Percentiles rank a stretch among this genome's conserved stretches.
Evolutionary conservation across 2,329 filamentous ascomycete genomes (phyloP).

Genomic region (Elsinoe ampelina): DNA sequence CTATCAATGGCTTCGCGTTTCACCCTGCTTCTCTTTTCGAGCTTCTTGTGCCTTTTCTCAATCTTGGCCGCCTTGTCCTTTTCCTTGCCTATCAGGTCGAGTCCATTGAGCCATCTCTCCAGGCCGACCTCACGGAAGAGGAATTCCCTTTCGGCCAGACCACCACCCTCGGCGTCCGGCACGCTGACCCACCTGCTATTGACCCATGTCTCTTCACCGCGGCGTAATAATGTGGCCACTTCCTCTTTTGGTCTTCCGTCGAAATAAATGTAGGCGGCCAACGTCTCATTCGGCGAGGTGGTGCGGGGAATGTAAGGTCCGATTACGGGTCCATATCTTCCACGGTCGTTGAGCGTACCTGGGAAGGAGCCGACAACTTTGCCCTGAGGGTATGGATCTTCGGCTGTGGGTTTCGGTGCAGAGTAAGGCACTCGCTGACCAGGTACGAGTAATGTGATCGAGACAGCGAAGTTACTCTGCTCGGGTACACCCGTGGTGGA

Average conservation of each 20-base stretch:
- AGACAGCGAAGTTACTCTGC: slow-evolving; percentile 94
- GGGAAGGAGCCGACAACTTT: slow-evolving; percentile 69
- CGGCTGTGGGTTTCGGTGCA: slow-evolving; percentile 66
- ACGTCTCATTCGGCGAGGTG: slow-evolving; percentile 87
- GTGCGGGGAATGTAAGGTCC: slow-evolving; percentile 88
- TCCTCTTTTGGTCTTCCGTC: slow-evolving; percentile 93
- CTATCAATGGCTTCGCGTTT: slow-evolving; percentile 48
- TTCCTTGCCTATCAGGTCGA: slow-evolving; percentile 70
- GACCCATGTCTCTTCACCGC: slow-evolving; percentile 97
- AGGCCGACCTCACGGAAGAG: slow-evolving; percentile 93
- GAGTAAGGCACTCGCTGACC: slow-evolving; percentile 88
- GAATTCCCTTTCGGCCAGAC: slow-evolving; percentile 91
- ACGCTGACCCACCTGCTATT: slow-evolving; percentile 97
- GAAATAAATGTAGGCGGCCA: slow-evolving; percentile 98
- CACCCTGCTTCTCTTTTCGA: slow-evolving; percentile 75
- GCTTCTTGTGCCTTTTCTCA: slow-evolving; percentile 44
- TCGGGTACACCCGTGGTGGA: slow-evolving; percentile 67
- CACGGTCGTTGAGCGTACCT: slow-evolving; percentile 43
- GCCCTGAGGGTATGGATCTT: slow-evolving; percentile 70
- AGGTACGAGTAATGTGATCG: slow-evolving; percentile 87
- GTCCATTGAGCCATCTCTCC: slow-evolving; percentile 90
- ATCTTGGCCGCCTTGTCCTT: slow-evolving; percentile 72
- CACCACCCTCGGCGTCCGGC: slow-evolving; percentile 80
- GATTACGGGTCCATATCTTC: slow-evolving; percentile 50
- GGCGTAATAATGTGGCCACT: slow-evolving; percentile 82